Base-by-base conservation (phyloP, 2,329 filamentous ascomycete genomes). In the Scytalidium sp. region DNA sequence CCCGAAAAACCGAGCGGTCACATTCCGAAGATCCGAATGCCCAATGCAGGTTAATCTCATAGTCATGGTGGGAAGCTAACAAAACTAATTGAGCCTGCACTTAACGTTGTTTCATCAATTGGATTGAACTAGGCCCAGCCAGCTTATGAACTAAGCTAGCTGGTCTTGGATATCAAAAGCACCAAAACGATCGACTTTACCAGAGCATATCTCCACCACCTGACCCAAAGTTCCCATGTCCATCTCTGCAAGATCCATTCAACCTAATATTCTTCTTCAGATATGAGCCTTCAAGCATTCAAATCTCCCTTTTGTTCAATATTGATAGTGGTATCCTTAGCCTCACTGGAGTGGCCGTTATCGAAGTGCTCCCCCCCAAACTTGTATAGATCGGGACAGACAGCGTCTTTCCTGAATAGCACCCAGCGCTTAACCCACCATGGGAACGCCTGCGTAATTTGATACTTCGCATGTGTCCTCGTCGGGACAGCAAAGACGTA, bases 381-480 rank as follows among this genome's bases (percentile, higher is more conserved):
- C 21, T 56, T 50, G 39, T 56, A 55, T 5, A 56, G 36, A 25
- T 53, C 50, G 6, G 51, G 50, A 15, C 53, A 56, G 8, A 21
- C 22, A 3, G 42, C 48, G 21, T 46, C 41, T 43, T 55, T 53
- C 19, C 50, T 47, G 17, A 47, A 40, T 1, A 55, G 29, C 3
- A 55, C 45, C 41, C 48, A 83, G 17, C 78, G 72, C 60, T 75
- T 81, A 58, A 81, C 64, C 76, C 79, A 86, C 69, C 75, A 87
- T 0, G 83, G 84, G 20, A 84, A 62, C 1, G 78, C 75, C 81
- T 82, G 45, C 71, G 74, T 19, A 10, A 62, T 19, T 40, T 61
- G 59, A 32, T 60, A 62, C 25, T 50, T 52, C 5, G 54, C 45
- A 41, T 60, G 57, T 7, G 53, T 57, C 23, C 58, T 49, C 2